These are phyloP conservation scores for Tylopilus intermedius DNA, from an alignment of 768 basidiomycete species.

Conservation along the genomic window DNA sequence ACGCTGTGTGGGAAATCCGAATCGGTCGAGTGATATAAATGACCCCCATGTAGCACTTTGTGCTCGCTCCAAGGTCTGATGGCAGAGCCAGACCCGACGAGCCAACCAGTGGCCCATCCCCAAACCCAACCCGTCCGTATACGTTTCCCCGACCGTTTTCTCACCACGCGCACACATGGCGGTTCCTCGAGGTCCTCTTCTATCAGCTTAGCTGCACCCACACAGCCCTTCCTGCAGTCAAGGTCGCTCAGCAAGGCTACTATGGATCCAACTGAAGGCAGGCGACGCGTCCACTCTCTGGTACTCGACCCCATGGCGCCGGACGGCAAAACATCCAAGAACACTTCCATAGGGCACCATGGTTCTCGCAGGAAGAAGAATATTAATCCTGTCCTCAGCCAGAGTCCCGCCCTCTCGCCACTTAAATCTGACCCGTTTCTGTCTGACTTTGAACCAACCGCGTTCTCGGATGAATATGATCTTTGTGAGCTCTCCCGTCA, in stretches of 20 bases:
- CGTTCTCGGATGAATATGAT: slow-evolving; percentile 75
- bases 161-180: slow-evolving; percentile 20
- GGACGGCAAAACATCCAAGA: slow-evolving; percentile 13
- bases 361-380: slow-evolving; percentile 21
- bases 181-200: slow-evolving; percentile 32
- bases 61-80: too few species aligned
- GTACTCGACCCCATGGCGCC: slow-evolving; percentile 17
- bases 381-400: slow-evolving; percentile 9
- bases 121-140: slow-evolving; percentile 25
- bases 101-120: slow-evolving; percentile 9
- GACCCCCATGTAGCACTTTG: too few species aligned
- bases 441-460: slow-evolving; percentile 35
- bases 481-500: slow-evolving; percentile 48
- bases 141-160: slow-evolving; percentile 32
- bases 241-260: slow-evolving; percentile 12
- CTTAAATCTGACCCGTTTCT: slow-evolving; percentile 26
- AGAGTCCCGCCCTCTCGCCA: slow-evolving; percentile 11
- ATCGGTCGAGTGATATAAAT: too few species aligned
- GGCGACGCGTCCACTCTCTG: slow-evolving; percentile 20
- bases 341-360: slow-evolving; percentile 9
- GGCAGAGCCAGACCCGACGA: background rate
- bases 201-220: slow-evolving; percentile 17
- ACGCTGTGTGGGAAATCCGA: slow-evolving; percentile 23
- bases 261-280: slow-evolving; percentile 11
- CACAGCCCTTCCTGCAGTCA: slow-evolving; percentile 10